A percentile compares a stretch with the other conserved stretches of the same genome.
Conservation (phyloP, 2,329 filamentous ascomycete genomes). For the Alternaria atra region DNA sequence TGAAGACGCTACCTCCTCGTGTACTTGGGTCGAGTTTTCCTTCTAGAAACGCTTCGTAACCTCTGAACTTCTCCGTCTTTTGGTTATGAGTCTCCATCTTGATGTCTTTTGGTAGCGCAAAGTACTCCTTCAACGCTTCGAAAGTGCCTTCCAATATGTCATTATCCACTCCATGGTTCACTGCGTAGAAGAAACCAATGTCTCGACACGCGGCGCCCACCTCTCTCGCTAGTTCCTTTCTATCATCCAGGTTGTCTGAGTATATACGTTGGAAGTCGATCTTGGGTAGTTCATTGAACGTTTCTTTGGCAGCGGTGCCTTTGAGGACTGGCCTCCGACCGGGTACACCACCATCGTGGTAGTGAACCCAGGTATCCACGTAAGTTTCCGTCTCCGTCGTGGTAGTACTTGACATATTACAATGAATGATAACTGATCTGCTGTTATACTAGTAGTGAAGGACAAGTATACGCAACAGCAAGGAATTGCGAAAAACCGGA, state of each 20-base stretch:
- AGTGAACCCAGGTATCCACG: constrained; percentile 35
- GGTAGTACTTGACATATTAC: constrained; percentile 24
- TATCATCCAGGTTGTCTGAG: constrained; percentile 33
- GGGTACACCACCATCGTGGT: constrained; percentile 43
- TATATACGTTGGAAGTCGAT: constrained; percentile 45
- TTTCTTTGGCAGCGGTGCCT: constrained; percentile 34
- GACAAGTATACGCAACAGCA: not conserved
- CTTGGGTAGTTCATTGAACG: constrained; percentile 39
- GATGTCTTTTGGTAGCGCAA: constrained; percentile 39
- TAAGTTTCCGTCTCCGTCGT: constrained; percentile 17
- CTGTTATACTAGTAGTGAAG: not conserved
- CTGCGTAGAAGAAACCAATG: constrained; percentile 47
- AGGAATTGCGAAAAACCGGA: not conserved
- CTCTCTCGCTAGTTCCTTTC: constrained; percentile 39
- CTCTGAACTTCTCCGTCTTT: constrained; percentile 47
- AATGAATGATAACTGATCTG: not conserved
- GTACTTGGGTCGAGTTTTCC: constrained; percentile 49
- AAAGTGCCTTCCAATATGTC: constrained; percentile 41
- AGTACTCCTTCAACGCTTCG: constrained; percentile 40
- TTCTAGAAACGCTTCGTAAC: constrained; percentile 50
- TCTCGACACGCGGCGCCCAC: constrained; percentile 46
- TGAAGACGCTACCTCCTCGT: constrained; percentile 35
- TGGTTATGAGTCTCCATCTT: constrained; percentile 51
- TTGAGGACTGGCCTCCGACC: constrained; percentile 38
- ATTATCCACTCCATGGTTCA: constrained; percentile 44